These are phyloP conservation scores for Manihot esculenta DNA, from an alignment of 441 rosid species.

Conservation along the genomic window DNA sequence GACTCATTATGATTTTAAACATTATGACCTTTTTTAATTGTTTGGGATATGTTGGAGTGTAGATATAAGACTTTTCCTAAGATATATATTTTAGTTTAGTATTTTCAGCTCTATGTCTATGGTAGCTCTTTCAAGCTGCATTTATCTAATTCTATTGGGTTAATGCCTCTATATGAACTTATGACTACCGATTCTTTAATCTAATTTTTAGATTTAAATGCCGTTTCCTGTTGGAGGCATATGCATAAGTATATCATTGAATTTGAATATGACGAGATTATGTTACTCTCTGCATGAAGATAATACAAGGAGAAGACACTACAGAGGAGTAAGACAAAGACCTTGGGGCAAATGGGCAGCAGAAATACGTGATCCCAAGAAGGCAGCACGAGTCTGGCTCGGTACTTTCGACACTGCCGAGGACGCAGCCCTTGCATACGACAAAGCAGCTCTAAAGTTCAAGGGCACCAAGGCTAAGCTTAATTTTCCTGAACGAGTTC, in stretches of 20 bases:
- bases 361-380: conserved; percentile 91
- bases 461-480: conserved; percentile 64
- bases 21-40: no score
- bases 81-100: no score
- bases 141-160: no score
- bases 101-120: no score
- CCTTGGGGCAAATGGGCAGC: conserved; percentile 99
- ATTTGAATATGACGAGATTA: not conserved
- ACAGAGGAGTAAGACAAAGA: conserved; percentile 95
- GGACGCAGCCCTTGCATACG: conserved; percentile 90
- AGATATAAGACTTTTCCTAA: no score
- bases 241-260: not conserved
- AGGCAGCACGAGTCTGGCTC: conserved; percentile 96
- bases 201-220: no score
- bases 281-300: conserved; percentile 30
- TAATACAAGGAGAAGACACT: conserved; percentile 58
- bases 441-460: conserved; percentile 62
- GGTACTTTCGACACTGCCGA: conserved; percentile 96
- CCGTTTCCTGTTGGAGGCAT: no score
- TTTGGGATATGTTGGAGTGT: no score
- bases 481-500: conserved; percentile 66
- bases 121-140: no score
- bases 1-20: no score
- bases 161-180: no score
- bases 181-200: no score